phyloP scores from a whole-genome alignment of 345 rosid genomes.

The Xanthoceras sorbifolium region DNA sequence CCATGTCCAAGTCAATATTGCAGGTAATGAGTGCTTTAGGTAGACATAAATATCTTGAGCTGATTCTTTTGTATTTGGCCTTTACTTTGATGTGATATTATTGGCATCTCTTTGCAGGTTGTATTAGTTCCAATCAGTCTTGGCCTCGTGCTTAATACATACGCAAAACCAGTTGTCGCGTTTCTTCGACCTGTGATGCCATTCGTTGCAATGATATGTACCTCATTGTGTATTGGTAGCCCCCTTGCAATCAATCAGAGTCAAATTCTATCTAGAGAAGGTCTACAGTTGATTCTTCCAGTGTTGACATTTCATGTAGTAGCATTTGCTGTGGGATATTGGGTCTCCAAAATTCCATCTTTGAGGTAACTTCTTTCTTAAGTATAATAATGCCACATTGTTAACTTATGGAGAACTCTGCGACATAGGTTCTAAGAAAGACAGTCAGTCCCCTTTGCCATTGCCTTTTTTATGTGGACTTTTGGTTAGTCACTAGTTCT shows the following conservation, averaged over 20 bases:
- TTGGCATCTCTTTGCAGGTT: conserved; percentile 49
- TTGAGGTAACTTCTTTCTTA: conserved; percentile 53
- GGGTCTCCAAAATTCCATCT: conserved; percentile 78
- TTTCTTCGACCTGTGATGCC: conserved; percentile 85
- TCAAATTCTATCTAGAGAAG: conserved; percentile 73
- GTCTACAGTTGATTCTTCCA: conserved; percentile 73
- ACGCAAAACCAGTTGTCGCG: conserved; percentile 76
- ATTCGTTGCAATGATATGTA: conserved; percentile 88
- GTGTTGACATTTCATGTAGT: conserved; percentile 72
- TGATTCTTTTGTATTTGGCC: background rate
- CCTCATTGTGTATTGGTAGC: conserved; percentile 89
- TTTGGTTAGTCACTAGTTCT: background rate
- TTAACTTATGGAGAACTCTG: background rate
- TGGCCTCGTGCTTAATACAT: conserved; percentile 82
- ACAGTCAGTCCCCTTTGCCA: background rate
- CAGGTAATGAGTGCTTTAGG: conserved; percentile 53
- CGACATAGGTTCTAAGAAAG: background rate
- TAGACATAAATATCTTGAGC: background rate
- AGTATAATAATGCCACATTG: background rate
- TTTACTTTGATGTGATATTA: conserved; percentile 1
- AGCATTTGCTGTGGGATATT: conserved; percentile 82
- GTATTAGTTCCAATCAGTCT: conserved; percentile 85
- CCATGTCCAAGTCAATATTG: conserved; percentile 92
- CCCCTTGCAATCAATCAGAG: conserved; percentile 82
- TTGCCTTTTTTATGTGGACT: conserved; percentile 6